Evolutionary conservation across 345 rosid genomes (phyloP), one percentile per base, ranked within the genome.

Genomic region (Lepidium africanum): DNA sequence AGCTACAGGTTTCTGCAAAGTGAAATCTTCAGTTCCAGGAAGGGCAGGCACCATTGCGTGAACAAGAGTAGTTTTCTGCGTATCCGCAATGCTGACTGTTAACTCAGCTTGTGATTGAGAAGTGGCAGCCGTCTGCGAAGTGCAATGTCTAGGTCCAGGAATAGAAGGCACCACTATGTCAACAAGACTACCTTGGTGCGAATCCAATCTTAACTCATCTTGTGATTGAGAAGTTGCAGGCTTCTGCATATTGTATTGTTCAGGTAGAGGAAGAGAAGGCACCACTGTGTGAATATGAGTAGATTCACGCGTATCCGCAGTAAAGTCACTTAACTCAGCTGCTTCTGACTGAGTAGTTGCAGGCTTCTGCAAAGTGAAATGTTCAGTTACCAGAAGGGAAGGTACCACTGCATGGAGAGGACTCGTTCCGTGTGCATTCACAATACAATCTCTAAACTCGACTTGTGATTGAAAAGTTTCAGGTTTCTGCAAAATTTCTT

Each of bases 201-300:
- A 59, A 49, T 79, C 83, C 30, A 54, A 40, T 59, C 55, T 14
- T 1, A 77, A 71, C 69, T 36, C 52, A 16, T 67, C 76, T 59
- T 76, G 81, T 21, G 53, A 36, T 21, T 71, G 80, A 57, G 53
- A 54, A 27, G 78, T 78, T 50, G 40, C 80, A 9, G 76, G 77
- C 14, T 72, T 72, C 64, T 35, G 64, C 21, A 64, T 3, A 58
- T 6, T 40, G 49, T 12, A 37, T 15, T 50, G 50, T 1, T 38
- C 42, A 48, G 78, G 57, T 7, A 19, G 25, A 49, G 77, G 77
- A 40, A 77, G 72, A n/a, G 85, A 73, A 67, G 95, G 86, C 15
- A 27, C 60, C 52, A 59, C 9, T 1, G 45, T 41, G 17, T 39
- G 35, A 43, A n/a, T 10, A 25, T 68, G 70, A 57, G 63, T 36